These are phyloP conservation scores for Fusarium begoniae DNA, from an alignment of 2,329 filamentous ascomycete species.

Conservation along the genomic window DNA sequence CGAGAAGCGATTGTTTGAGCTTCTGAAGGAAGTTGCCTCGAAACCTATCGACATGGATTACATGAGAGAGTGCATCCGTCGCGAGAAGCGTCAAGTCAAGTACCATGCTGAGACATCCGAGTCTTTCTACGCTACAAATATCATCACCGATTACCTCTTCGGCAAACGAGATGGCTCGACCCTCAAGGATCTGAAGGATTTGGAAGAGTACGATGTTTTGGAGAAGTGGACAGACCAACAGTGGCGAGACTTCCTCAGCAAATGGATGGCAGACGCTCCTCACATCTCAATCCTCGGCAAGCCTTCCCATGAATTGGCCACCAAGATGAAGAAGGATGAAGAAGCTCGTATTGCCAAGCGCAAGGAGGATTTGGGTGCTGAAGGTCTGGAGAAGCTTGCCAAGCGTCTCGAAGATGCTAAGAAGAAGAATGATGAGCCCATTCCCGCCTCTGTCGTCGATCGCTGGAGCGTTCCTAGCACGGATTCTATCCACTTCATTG, in stretches of 20 bases:
- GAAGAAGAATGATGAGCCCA: constrained; percentile 85
- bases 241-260: constrained; percentile 83
- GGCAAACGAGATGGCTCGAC: constrained; percentile 85
- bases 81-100: constrained; percentile 83
- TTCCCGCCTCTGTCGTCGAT: constrained; percentile 83
- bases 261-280: constrained; percentile 85
- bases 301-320: constrained; percentile 81
- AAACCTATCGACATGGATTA: constrained; percentile 91
- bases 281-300: constrained; percentile 90
- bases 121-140: constrained; percentile 81
- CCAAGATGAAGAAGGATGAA: constrained; percentile 84
- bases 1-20: constrained; percentile 83
- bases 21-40: constrained; percentile 81
- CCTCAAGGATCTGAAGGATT: constrained; percentile 65
- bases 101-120: constrained; percentile 84
- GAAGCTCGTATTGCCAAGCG: constrained; percentile 80
- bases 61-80: constrained; percentile 84
- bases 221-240: constrained; percentile 83
- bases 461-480: constrained; percentile 84
- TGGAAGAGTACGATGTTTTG: constrained; percentile 72
- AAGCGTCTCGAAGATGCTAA: constrained; percentile 85
- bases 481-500: constrained; percentile 94
- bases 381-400: constrained; percentile 79
- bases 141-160: constrained; percentile 93
- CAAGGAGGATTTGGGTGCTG: constrained; percentile 80